Conservation (phyloP, 805 yeast species). For the Wickerhamiella australiensis region DNA sequence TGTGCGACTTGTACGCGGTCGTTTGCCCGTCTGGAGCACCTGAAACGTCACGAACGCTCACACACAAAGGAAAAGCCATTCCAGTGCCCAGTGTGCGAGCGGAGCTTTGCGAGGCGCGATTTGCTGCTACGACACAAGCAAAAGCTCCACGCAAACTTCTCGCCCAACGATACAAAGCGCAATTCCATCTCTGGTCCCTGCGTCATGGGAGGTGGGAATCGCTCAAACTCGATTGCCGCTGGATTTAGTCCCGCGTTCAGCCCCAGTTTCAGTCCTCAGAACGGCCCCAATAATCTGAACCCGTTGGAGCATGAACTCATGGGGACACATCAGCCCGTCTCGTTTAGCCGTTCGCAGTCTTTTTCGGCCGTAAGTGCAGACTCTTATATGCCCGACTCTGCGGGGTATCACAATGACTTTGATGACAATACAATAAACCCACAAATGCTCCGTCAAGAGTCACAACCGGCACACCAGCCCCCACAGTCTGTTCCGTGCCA, state of each 20-base stretch:
- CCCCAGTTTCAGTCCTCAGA: neutral
- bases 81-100: constrained; percentile 91
- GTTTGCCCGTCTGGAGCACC: constrained; percentile 88
- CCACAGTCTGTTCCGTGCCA: neutral
- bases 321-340: constrained; percentile 9
- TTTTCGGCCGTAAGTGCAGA: constrained; percentile 52
- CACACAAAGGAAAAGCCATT: constrained; percentile 95
- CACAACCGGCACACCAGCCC: neutral
- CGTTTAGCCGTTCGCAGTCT: constrained; percentile 29
- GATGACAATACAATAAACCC: constrained; percentile 14
- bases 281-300: constrained; percentile 10
- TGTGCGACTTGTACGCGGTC: constrained; percentile 88
- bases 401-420: constrained; percentile 29
- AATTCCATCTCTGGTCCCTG: constrained; percentile 10
- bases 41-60: constrained; percentile 84
- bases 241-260: constrained; percentile 3
- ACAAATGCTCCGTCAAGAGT: constrained; percentile 3
- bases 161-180: constrained; percentile 7
- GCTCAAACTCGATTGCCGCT: neutral
- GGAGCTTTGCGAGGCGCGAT: constrained; percentile 81
- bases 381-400: constrained; percentile 37
- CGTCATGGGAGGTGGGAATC: neutral
- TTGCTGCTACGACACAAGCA: constrained; percentile 79
- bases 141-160: constrained; percentile 49
- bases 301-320: constrained; percentile 21